Base-by-base conservation (phyloP, 768 basidiomycete species). In the Mycena metata region DNA sequence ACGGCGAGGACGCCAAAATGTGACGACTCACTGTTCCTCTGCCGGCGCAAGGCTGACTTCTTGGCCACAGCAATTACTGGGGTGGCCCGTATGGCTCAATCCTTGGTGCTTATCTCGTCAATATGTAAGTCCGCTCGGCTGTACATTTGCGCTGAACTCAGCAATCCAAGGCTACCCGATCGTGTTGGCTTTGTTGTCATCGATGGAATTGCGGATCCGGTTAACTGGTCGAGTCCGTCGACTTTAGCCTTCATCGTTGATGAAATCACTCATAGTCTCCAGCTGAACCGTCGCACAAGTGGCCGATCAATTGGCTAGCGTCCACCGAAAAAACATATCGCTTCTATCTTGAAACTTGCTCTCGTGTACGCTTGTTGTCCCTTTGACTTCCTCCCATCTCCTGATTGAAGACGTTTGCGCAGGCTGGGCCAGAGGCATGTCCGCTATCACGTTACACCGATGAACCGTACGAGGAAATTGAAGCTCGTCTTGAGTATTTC, bases 81-180 rank as follows among this genome's bases (percentile, higher is more conserved):
- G 72, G 74, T n/a, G 71, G 57, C 2, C 75, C 75, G 1, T 76
- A 76, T 54, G 75, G 75, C 1, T 71, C 73, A 3, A 74, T 76
- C 26, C 63, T 74, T 16, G 75, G 75, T 7, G 66, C 72, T 9
- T 76, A 76, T 46, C 70, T 76, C 17, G 75, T 73, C 16, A 76
- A 76, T 47, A 76, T 76, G 75, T 70, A 43, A 35, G 71, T 69
- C 26, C 45, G 5, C 7, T 39, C 23, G 2, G 2, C 21, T 41
- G 6, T 30, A 7, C 15, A 39, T 2, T 39, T 39, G 39, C 15
- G 15, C 11, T 15, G 15, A 39, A 39, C 39, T 39, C 4, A 39
- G 39, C 39, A 15, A 39, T 39, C 15, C 4, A 9, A 75, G 75
- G 73, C 47, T 76, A 21, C 75, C 75, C 13, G 47, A 55, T 19